Evolutionary conservation across 2,329 filamentous ascomycete genomes (phyloP).

Genomic region (Didymella pinodella): DNA sequence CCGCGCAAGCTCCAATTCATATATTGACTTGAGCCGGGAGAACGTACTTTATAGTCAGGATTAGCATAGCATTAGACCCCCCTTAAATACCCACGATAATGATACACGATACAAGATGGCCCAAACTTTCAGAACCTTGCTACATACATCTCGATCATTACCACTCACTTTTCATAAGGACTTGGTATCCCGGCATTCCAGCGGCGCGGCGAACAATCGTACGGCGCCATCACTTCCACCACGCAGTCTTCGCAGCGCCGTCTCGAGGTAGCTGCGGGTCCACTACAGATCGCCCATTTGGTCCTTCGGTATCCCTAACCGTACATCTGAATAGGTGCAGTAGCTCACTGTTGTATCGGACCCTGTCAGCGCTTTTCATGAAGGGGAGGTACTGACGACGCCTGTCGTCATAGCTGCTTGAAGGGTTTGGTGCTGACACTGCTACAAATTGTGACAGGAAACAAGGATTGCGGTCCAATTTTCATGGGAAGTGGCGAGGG

Average conservation of each 20-base stretch:
- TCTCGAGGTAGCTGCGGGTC: constrained; percentile 7
- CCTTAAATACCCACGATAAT: constrained; percentile 16
- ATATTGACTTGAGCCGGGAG: background rate
- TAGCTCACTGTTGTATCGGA: constrained; percentile 20
- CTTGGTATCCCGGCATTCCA: background rate
- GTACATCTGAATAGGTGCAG: constrained; percentile 25
- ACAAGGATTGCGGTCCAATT: background rate
- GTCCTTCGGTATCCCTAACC: constrained; percentile 18
- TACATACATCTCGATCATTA: background rate
- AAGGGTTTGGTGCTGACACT: background rate
- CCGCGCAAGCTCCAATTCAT: background rate
- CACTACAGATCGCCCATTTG: constrained; percentile 12
- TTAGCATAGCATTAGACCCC: constrained; percentile 9
- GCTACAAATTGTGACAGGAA: too few species aligned
- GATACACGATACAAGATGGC: background rate
- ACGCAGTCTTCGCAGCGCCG: background rate
- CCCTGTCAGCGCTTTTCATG: background rate
- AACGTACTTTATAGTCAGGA: background rate
- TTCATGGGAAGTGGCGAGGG: background rate
- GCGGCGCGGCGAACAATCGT: background rate
- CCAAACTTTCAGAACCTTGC: background rate
- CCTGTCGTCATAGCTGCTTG: constrained; percentile 11
- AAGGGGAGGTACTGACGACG: constrained; percentile 3
- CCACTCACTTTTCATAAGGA: background rate
- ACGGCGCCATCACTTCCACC: background rate